Evolutionary conservation across 2,329 filamentous ascomycete species (phyloP), one percentile per base, ranked within the genome.

Genomic region (Phaeosphaeria sp.): DNA sequence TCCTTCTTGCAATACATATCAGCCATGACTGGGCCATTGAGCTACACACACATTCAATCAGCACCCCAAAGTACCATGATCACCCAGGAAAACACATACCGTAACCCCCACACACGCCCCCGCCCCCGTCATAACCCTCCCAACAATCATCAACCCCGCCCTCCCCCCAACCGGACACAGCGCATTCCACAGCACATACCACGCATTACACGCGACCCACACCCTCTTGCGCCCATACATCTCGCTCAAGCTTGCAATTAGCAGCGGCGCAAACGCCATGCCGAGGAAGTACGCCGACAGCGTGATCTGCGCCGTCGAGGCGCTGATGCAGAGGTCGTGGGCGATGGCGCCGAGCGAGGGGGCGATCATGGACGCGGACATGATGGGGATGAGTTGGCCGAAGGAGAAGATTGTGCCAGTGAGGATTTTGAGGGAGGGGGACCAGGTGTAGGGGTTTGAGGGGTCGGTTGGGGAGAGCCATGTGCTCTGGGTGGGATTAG

Each of bases 361-460:
- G 13, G 60, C 57, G 4, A 65, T 63, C 60, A 65, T 63, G 24
- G 51, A 56, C 2, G 62, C 57, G 9, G 57, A 60, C 57, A 63
- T 63, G 47, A 61, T 57, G n/a, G 62, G 55, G 4, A 65, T 59
- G 20, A 65, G 55, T 25, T 63, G 60, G 13, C 60, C 57, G 20
- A 57, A 54, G 2, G 60, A 63, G 50, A 61, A 52, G 24, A 56
- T 53, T 11, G 44, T 43, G 9, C 33, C 45, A 24, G 44, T 33
- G 18, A 68, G 59, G 40, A 71, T 60, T 49, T 73, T 73, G 7
- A 52, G 39, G 20, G 61, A 52, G 11, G 24, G 18, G 4, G 63
- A 61, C 75, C 75, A 78, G 51, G 75, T 76, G 51, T 64, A 65
- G 27, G 76, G 75, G 43, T 77, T 74, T 3, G 66, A 61, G 0